Conservation (phyloP, 345 rosid species). For the Erysimum cheiranthoides region DNA sequence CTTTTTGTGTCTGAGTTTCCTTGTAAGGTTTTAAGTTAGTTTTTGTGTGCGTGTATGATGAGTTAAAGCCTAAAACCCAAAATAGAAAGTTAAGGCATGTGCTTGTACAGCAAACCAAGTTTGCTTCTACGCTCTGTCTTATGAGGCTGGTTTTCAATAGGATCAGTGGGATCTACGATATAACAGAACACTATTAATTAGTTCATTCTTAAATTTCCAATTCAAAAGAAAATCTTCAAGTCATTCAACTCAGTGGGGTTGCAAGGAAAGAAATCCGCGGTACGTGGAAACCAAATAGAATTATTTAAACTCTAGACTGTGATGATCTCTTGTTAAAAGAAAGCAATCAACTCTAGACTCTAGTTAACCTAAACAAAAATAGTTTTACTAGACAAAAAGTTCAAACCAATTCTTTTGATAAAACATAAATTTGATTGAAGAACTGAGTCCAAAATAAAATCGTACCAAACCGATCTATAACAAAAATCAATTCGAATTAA, state of each 20-base stretch:
- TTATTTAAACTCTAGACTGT: too few species aligned
- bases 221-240: background rate
- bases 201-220: background rate
- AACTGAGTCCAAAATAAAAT: too few species aligned
- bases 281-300: too few species aligned
- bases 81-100: background rate
- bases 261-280: background rate
- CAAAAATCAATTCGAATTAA: too few species aligned
- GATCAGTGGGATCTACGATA: background rate
- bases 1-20: background rate
- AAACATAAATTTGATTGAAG: too few species aligned
- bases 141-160: conserved; percentile 2
- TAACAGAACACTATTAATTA: background rate
- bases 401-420: too few species aligned
- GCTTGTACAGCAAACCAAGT: background rate
- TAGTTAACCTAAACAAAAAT: too few species aligned
- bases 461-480: too few species aligned
- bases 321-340: too few species aligned
- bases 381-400: too few species aligned
- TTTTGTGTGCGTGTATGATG: background rate
- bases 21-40: background rate
- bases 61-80: background rate
- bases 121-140: conserved; percentile 3
- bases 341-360: too few species aligned
- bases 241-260: background rate